phyloP scores from a whole-genome alignment of 2,329 filamentous ascomycete genomes.

The Dactylonectria estremocensis region DNA sequence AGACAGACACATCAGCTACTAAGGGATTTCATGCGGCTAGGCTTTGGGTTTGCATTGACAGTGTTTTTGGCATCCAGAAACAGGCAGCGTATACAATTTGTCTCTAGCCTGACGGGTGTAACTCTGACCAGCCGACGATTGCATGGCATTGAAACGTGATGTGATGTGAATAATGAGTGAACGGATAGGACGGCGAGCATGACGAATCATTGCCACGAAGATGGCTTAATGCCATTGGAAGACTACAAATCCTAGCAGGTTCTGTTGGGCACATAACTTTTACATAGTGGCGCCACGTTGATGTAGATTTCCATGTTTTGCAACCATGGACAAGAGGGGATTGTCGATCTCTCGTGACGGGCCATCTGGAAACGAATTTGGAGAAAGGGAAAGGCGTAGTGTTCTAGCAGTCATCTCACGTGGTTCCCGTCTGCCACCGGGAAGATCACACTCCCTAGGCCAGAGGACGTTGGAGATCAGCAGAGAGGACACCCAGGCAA shows the following conservation, averaged over 20 bases:
- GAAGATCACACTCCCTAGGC: not conserved
- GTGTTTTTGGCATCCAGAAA: constrained; percentile 52
- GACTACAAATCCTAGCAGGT: too few species aligned
- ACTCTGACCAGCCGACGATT: not conserved
- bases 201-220: too few species aligned
- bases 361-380: not conserved
- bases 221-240: not conserved
- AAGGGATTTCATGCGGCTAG: constrained; percentile 57
- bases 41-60: constrained; percentile 57
- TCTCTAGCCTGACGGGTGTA: constrained; percentile 39
- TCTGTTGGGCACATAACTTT: not conserved
- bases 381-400: not conserved
- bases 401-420: not conserved
- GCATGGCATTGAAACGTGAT: not conserved
- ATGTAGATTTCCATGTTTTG: not conserved
- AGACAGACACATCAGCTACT: constrained; percentile 57
- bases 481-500: too few species aligned
- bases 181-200: not conserved
- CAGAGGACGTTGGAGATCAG: not conserved
- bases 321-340: not conserved
- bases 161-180: not conserved
- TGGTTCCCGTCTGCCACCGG: not conserved
- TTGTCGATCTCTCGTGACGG: not conserved
- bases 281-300: not conserved
- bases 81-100: constrained; percentile 52